These are phyloP conservation scores for Trapa incisa DNA, from an alignment of 345 rosid genomes.

Conservation along the genomic window DNA sequence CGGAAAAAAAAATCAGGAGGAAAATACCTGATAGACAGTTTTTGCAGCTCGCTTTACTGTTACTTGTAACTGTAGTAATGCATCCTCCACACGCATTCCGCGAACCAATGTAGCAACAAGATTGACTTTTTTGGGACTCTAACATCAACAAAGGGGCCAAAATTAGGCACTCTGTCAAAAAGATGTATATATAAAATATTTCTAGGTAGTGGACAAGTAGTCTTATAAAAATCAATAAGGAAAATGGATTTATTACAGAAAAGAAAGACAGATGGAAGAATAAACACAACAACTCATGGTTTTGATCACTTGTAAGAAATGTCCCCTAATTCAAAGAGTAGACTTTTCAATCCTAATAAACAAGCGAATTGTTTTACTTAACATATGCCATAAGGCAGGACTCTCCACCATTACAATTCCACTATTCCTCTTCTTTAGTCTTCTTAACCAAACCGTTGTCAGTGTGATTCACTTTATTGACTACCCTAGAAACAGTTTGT, in stretches of 20 bases:
- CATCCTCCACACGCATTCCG: slow-evolving; percentile 98
- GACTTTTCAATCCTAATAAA: background rate
- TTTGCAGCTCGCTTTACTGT: slow-evolving; percentile 71
- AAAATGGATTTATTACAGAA: background rate
- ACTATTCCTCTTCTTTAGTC: background rate
- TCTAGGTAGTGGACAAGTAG: background rate
- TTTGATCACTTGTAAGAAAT: background rate
- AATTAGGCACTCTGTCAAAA: background rate
- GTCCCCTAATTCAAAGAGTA: background rate
- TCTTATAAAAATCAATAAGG: too few relatives aligned
- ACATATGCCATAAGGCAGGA: background rate
- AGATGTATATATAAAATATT: background rate
- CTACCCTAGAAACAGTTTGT: background rate
- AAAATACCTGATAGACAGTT: slow-evolving; percentile 64
- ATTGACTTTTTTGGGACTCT: slow-evolving; percentile 96
- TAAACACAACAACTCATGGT: background rate
- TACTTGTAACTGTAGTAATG: slow-evolving; percentile 82
- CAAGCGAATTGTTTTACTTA: background rate
- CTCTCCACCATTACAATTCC: background rate
- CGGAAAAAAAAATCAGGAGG: too few relatives aligned
- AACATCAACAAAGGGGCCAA: slow-evolving; percentile 16
- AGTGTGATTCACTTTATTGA: background rate
- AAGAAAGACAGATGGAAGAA: background rate
- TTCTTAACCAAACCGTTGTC: background rate
- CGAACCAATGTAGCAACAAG: slow-evolving; percentile 87